Evolutionary conservation across 2,329 filamentous ascomycete species (phyloP).

Genomic region (Fusarium euwallaceae): DNA sequence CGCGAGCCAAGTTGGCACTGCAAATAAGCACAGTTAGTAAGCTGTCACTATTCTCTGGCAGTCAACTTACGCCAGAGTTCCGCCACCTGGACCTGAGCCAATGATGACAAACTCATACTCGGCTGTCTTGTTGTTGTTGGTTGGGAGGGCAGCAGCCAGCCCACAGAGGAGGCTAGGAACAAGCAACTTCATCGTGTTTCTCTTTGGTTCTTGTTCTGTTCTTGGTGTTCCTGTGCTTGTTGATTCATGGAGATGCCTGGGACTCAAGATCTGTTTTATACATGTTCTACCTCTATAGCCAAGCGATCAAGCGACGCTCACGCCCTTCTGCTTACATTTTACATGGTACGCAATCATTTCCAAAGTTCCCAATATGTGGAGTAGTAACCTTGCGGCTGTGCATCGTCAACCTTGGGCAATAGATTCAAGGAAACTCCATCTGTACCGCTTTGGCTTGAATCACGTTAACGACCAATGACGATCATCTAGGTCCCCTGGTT

Average conservation of each 20-base stretch:
- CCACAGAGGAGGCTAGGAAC: background rate
- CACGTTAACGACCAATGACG: background rate
- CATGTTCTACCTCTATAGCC: background rate
- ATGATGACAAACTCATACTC: constrained; percentile 71
- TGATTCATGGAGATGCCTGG: background rate
- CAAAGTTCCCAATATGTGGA: background rate
- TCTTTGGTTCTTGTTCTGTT: background rate
- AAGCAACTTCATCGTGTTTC: constrained; percentile 6
- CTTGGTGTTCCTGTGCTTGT: background rate
- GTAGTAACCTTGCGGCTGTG: background rate
- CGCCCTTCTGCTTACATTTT: background rate
- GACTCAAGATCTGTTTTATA: background rate
- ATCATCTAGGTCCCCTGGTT: background rate
- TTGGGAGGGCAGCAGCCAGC: constrained; percentile 11
- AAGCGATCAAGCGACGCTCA: background rate
- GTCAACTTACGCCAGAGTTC: constrained; percentile 58
- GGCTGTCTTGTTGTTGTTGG: background rate
- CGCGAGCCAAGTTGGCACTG: constrained; percentile 63
- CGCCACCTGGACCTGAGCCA: constrained; percentile 68
- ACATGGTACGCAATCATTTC: background rate
- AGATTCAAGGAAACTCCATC: background rate
- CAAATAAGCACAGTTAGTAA: background rate
- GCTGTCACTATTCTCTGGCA: fast-evolving
- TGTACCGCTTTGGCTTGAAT: background rate
- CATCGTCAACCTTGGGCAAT: background rate